phyloP scores from a whole-genome alignment of 306 rosid species.

The Lupinus albus region DNA sequence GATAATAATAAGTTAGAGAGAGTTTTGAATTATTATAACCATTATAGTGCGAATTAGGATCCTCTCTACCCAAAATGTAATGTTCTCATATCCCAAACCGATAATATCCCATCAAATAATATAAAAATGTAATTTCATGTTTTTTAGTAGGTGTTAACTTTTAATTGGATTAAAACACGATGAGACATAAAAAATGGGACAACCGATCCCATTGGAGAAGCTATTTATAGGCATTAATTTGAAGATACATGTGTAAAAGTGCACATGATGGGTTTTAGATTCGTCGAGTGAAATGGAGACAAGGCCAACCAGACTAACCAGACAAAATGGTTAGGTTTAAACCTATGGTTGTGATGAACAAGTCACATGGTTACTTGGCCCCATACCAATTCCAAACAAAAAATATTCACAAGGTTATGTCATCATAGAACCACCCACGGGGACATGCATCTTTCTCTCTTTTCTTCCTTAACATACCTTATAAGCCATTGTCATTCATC shows the following conservation, averaged over 20 bases:
- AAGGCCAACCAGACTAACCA: slow-evolving; percentile 38
- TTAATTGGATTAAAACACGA: too few species aligned
- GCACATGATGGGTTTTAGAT: slow-evolving; percentile 31
- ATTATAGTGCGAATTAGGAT: too few species aligned
- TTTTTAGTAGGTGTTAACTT: too few species aligned
- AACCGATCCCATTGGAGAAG: too few species aligned
- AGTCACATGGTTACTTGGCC: slow-evolving; percentile 26
- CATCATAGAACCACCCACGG: slow-evolving; percentile 37
- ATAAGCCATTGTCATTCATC: slow-evolving; percentile 43
- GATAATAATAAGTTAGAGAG: too few species aligned
- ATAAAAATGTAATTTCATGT: too few species aligned
- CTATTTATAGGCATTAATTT: slow-evolving; percentile 17
- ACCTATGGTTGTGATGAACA: slow-evolving; percentile 35
- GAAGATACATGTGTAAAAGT: not conserved
- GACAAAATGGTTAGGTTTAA: slow-evolving; percentile 31
- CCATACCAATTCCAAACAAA: not conserved
- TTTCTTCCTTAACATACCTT: not conserved
- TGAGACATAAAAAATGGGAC: too few species aligned
- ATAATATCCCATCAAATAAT: too few species aligned
- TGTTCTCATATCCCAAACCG: too few species aligned
- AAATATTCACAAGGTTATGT: not conserved
- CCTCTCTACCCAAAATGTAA: too few species aligned
- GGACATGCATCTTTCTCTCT: slow-evolving; percentile 5
- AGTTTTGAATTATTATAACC: not conserved
- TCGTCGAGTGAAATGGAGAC: slow-evolving; percentile 35